Evolutionary conservation across 2,329 filamentous ascomycete species (phyloP).

Genomic region (Aspergillus versicolor): DNA sequence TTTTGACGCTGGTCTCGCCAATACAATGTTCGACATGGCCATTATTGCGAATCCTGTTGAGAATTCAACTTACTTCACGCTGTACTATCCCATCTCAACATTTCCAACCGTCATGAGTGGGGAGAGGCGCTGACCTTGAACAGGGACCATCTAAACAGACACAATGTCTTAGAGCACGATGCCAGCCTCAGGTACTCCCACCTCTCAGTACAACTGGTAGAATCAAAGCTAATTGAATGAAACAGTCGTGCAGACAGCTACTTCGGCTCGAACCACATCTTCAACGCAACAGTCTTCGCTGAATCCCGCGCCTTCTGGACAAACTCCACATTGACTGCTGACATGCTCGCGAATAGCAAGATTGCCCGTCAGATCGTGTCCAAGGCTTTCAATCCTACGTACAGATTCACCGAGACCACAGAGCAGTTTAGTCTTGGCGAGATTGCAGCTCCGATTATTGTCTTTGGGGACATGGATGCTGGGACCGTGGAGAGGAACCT

Average conservation of each 20-base stretch:
- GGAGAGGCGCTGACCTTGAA: not conserved
- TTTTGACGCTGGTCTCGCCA: conserved; percentile 19
- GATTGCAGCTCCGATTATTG: conserved; percentile 51
- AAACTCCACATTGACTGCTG: conserved; percentile 37
- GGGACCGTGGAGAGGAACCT: conserved; percentile 40
- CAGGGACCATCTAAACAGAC: conserved; percentile 22
- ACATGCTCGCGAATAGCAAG: conserved; percentile 49
- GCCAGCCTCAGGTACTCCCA: conserved; percentile 23
- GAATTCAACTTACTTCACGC: conserved; percentile 22
- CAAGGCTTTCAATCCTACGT: conserved; percentile 49
- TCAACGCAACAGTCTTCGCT: conserved; percentile 53
- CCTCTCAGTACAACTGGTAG: not conserved
- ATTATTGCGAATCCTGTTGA: conserved; percentile 19
- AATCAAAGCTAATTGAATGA: not conserved
- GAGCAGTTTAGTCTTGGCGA: conserved; percentile 53
- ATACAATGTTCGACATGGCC: conserved; percentile 21
- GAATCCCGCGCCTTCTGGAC: conserved; percentile 48
- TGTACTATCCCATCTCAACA: conserved; percentile 1
- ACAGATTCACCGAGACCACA: conserved; percentile 44
- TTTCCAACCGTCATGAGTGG: not conserved
- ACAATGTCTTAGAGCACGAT: conserved; percentile 24
- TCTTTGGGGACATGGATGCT: conserved; percentile 46
- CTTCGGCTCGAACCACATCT: conserved; percentile 53
- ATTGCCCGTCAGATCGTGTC: conserved; percentile 47
- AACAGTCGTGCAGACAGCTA: conserved; percentile 25